Percentiles rank a stretch among this genome's conserved stretches.
Conservation (phyloP, 345 rosid species). For the Hirschfeldia incana region DNA sequence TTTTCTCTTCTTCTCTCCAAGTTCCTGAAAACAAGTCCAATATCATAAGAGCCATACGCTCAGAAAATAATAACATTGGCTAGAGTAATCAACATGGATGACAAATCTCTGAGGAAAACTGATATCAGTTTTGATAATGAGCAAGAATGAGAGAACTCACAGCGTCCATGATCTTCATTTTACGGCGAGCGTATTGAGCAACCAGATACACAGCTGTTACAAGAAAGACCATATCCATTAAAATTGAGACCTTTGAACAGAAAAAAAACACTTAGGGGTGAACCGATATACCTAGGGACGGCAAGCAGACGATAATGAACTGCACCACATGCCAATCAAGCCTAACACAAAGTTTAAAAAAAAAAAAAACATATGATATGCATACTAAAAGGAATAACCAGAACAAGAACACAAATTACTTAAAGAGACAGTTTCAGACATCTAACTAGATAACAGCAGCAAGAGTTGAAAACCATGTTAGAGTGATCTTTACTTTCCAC, state of each 20-base stretch:
- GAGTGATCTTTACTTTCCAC: no score
- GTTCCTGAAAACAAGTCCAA: slow-evolving; percentile 48
- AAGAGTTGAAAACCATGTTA: no score
- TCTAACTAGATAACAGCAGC: no score
- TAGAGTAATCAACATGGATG: neutral
- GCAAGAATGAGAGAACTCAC: slow-evolving; percentile 40
- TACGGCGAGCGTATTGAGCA: slow-evolving; percentile 81
- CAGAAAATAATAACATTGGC: neutral
- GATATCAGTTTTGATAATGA: neutral
- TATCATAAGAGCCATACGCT: neutral
- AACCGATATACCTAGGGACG: slow-evolving; percentile 63
- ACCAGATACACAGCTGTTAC: slow-evolving; percentile 80
- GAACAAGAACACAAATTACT: neutral
- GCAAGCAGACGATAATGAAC: slow-evolving; percentile 89
- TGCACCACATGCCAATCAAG: slow-evolving; percentile 93
- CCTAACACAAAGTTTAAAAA: slow-evolving; percentile 50
- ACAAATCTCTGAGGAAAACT: neutral
- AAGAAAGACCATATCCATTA: slow-evolving; percentile 24
- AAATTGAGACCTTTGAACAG: slow-evolving; percentile 6
- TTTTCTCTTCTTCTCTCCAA: slow-evolving; percentile 54
- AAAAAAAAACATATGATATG: neutral
- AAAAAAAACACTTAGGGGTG: slow-evolving; percentile 9
- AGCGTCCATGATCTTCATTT: slow-evolving; percentile 84
- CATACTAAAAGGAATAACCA: neutral
- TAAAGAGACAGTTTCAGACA: neutral